Percentiles rank a stretch among this genome's conserved stretches.
These are phyloP conservation scores for Aspergillus aculeatinus DNA, from an alignment of 2,329 filamentous ascomycete genomes.

Conservation along the genomic window DNA sequence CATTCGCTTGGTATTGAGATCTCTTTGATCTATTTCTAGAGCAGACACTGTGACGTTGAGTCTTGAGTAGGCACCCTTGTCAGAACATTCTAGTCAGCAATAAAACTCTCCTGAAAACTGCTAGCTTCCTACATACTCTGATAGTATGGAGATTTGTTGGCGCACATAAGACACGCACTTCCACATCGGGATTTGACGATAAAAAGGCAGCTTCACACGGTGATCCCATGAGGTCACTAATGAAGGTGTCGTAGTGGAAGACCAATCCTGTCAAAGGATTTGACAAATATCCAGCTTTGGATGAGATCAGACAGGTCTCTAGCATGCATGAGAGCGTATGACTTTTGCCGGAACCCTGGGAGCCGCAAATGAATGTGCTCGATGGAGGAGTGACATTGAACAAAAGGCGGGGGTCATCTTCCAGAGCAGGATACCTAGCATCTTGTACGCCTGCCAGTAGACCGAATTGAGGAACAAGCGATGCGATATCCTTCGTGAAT, in stretches of 20 bases:
- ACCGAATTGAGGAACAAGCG: too few relatives aligned
- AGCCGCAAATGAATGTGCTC: conserved; percentile 56
- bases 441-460: too few relatives aligned
- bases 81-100: not conserved
- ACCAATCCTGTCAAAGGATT: conserved; percentile 56
- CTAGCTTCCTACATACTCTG: not conserved
- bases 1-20: conserved; percentile 61
- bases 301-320: conserved; percentile 57
- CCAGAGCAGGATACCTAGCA: too few relatives aligned
- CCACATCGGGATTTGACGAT: conserved; percentile 43
- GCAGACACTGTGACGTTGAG: conserved; percentile 52
- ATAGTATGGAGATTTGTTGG: conserved; percentile 49
- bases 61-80: conserved; percentile 40
- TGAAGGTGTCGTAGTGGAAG: conserved; percentile 64
- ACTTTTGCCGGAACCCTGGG: conserved; percentile 58
- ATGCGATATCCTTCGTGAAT: too few relatives aligned
- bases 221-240: conserved; percentile 48
- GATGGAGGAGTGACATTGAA: conserved; percentile 20
- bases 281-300: conserved; percentile 37
- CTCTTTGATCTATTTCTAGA: conserved; percentile 51
- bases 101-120: too few relatives aligned
- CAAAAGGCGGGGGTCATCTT: conserved; percentile 15
- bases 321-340: conserved; percentile 45
- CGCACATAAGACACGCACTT: conserved; percentile 56
- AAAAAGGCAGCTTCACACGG: conserved; percentile 63